phyloP scores from a whole-genome alignment of 805 yeast genomes.

The Yarrowia hollandica region DNA sequence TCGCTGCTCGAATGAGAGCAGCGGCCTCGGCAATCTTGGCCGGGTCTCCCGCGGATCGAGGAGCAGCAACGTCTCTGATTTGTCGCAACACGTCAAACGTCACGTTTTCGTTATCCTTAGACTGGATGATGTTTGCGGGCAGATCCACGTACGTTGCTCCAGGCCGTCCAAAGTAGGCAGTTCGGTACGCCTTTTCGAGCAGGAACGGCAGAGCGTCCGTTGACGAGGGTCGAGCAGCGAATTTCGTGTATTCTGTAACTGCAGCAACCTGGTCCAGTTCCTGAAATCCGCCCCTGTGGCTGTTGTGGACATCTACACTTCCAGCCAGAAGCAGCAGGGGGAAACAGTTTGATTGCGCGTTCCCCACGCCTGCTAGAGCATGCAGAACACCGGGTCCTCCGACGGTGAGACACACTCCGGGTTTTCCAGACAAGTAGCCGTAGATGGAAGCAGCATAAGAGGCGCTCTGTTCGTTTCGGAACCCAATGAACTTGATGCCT shows the following conservation, averaged over 20 bases:
- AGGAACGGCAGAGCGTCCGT: constrained; percentile 44
- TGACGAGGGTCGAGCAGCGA: constrained; percentile 48
- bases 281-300: constrained; percentile 65
- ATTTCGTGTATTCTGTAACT: constrained; percentile 52
- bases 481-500: constrained; percentile 59
- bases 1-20: constrained; percentile 41
- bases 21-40: constrained; percentile 44
- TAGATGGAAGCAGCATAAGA: constrained; percentile 73
- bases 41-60: constrained; percentile 45
- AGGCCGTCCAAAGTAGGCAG: constrained; percentile 51
- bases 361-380: constrained; percentile 64
- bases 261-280: constrained; percentile 64
- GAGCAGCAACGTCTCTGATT: constrained; percentile 36
- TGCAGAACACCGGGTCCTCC: constrained; percentile 78
- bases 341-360: constrained; percentile 61
- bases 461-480: constrained; percentile 73
- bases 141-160: constrained; percentile 65
- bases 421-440: constrained; percentile 63
- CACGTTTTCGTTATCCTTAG: constrained; percentile 32
- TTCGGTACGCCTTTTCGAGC: constrained; percentile 51
- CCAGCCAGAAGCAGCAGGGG: constrained; percentile 70
- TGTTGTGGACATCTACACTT: constrained; percentile 51
- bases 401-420: constrained; percentile 68
- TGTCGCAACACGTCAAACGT: constrained; percentile 18
- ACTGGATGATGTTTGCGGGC: constrained; percentile 60